phyloP scores from a whole-genome alignment of 2,329 filamentous ascomycete genomes.

The Chaetomium sp. region DNA sequence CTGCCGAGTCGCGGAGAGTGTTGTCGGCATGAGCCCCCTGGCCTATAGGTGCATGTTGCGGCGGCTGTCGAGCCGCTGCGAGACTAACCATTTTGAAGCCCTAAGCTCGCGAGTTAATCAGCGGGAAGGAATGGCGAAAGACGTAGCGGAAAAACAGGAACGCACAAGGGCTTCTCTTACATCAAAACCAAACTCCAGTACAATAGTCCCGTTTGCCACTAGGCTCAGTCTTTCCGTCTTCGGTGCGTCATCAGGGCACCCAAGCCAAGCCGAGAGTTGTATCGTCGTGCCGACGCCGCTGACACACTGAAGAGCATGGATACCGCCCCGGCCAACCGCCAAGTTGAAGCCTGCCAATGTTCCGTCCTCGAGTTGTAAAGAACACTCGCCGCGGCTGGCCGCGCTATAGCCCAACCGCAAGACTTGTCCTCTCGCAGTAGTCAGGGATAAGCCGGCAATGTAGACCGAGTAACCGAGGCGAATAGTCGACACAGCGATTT shows the following conservation, averaged over 20 bases:
- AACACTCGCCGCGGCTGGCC: too few relatives aligned
- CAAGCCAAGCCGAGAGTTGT: slow-evolving; percentile 3
- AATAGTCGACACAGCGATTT: not conserved
- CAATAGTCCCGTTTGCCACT: not conserved
- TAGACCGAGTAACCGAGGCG: not conserved
- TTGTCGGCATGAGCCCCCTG: not conserved
- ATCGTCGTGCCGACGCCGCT: too few relatives aligned
- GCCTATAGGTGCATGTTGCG: not conserved
- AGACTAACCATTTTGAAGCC: slow-evolving; percentile 8
- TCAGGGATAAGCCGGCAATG: slow-evolving; percentile 1
- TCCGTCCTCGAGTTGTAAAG: not conserved
- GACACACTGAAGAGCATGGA: slow-evolving; percentile 14
- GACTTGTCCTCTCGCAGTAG: not conserved
- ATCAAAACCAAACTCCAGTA: slow-evolving; percentile 3
- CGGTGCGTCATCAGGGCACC: not conserved
- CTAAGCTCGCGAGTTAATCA: too few relatives aligned
- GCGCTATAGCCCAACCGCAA: slow-evolving; percentile 1
- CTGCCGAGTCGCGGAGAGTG: not conserved
- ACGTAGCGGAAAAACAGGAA: too few relatives aligned
- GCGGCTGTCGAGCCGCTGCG: not conserved
- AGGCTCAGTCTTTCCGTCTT: slow-evolving; percentile 8
- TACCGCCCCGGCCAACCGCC: slow-evolving; percentile 8
- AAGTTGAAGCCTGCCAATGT: not conserved
- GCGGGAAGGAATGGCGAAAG: too few relatives aligned
- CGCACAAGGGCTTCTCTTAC: too few relatives aligned